Conservation (phyloP, 192 early-diverging fungal species). For the Coemansia sp. region DNA sequence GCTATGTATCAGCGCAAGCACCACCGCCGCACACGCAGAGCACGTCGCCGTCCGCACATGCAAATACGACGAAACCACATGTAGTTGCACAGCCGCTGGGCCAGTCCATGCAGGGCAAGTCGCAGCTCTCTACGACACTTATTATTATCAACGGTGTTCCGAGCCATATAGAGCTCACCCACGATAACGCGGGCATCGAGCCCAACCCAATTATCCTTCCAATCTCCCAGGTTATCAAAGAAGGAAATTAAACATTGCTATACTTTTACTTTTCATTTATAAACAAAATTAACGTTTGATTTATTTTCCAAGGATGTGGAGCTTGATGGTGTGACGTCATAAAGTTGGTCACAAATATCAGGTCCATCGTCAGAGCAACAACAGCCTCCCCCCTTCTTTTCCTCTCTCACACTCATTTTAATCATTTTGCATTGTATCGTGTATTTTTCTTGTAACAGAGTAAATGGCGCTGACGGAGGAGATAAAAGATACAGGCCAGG, state of each 20-base stretch:
- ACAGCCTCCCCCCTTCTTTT: no score
- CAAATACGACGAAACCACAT: not conserved
- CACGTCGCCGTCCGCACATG: no score
- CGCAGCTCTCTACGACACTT: slow-evolving; percentile 30
- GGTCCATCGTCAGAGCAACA: no score
- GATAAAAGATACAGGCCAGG: no score
- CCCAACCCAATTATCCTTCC: slow-evolving; percentile 45
- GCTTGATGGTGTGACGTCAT: no score
- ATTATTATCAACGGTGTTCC: slow-evolving; percentile 32
- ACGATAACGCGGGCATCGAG: slow-evolving; percentile 19
- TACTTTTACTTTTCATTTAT: not conserved
- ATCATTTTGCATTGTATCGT: no score
- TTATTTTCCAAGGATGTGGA: not conserved
- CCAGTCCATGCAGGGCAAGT: not conserved
- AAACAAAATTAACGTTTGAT: not conserved
- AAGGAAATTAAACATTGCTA: not conserved
- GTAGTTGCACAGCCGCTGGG: slow-evolving; percentile 1
- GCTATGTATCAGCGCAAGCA: no score
- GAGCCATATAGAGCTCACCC: slow-evolving; percentile 30
- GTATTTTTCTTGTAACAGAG: no score
- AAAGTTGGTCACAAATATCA: no score
- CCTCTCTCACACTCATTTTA: no score
- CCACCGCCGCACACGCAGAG: not conserved
- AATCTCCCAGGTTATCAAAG: slow-evolving; percentile 19
- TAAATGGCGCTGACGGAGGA: no score